phyloP scores from a whole-genome alignment of 2,329 filamentous ascomycete genomes.

The Pseudocercospora vitis region DNA sequence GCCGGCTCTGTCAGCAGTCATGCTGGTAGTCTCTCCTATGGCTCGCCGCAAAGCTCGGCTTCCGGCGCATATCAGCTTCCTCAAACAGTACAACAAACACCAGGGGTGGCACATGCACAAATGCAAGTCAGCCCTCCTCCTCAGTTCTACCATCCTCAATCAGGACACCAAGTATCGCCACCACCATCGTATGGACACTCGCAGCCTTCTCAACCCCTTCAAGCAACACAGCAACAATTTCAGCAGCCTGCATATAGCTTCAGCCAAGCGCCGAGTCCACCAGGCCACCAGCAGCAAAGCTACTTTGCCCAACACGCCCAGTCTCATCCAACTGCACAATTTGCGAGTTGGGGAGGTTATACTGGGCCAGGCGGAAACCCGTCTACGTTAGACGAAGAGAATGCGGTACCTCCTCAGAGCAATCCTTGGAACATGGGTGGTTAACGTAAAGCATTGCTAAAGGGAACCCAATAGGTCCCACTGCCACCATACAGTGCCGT shows the following conservation, averaged over 20 bases:
- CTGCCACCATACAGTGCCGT: not conserved
- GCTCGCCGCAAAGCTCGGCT: slow-evolving; percentile 23
- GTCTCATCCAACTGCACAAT: slow-evolving; percentile 30
- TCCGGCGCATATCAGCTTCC: slow-evolving; percentile 12
- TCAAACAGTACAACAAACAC: slow-evolving; percentile 17
- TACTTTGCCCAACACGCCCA: slow-evolving; percentile 11
- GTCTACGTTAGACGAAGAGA: slow-evolving; percentile 35
- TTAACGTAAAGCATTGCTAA: slow-evolving; percentile 9
- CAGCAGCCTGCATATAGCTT: slow-evolving; percentile 23
- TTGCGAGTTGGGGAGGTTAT: slow-evolving; percentile 36
- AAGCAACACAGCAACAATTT: slow-evolving; percentile 26
- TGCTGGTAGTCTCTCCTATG: slow-evolving; percentile 26
- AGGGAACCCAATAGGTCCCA: not conserved
- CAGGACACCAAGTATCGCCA: slow-evolving; percentile 14
- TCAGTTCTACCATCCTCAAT: slow-evolving; percentile 17
- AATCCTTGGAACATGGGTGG: slow-evolving; percentile 28
- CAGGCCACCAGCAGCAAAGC: slow-evolving; percentile 15
- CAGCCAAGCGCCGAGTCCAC: slow-evolving; percentile 8
- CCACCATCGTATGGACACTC: slow-evolving; percentile 8
- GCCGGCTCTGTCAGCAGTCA: slow-evolving; percentile 31
- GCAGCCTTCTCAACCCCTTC: slow-evolving; percentile 15
- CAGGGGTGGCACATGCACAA: slow-evolving; percentile 15
- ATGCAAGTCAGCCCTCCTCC: slow-evolving; percentile 26
- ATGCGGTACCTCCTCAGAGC: slow-evolving; percentile 33
- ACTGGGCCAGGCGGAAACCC: slow-evolving; percentile 25